Evolutionary conservation across 2,329 filamentous ascomycete genomes (phyloP).

Genomic region (Curvularia sp.): DNA sequence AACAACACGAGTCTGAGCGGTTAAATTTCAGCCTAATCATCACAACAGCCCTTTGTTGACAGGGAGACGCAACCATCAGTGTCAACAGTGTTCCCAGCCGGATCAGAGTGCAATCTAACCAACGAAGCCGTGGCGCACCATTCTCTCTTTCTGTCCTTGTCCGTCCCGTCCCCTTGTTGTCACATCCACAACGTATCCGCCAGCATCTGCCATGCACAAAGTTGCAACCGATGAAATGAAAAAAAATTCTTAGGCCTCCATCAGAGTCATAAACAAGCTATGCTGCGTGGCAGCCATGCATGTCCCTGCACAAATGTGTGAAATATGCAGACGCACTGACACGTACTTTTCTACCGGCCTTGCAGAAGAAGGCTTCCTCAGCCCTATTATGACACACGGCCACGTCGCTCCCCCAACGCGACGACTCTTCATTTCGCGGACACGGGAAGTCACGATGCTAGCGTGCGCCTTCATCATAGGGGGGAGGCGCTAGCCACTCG

Average conservation of each 20-base stretch:
- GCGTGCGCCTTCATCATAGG: slow-evolving; percentile 5
- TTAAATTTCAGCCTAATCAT: slow-evolving; percentile 1
- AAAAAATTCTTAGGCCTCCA: slow-evolving; percentile 16
- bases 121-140: not conserved
- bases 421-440: slow-evolving; percentile 20
- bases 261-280: slow-evolving; percentile 3
- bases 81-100: not conserved
- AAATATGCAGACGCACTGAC: slow-evolving; percentile 30
- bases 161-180: too few relatives aligned
- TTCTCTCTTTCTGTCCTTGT: not conserved
- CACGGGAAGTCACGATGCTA: slow-evolving; percentile 17
- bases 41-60: slow-evolving; percentile 4
- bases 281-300: slow-evolving; percentile 25
- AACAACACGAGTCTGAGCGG: not conserved
- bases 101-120: not conserved
- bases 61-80: not conserved
- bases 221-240: slow-evolving; percentile 3
- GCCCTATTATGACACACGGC: slow-evolving; percentile 18
- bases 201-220: not conserved
- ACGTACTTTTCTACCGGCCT: slow-evolving; percentile 25
- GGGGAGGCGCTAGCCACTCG: not conserved
- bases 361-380: slow-evolving; percentile 24
- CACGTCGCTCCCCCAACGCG: slow-evolving; percentile 4
- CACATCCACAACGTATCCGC: not conserved
- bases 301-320: slow-evolving; percentile 27